These are phyloP conservation scores for Mycena olivaceomarginata DNA, from an alignment of 768 basidiomycete genomes.

Conservation along the genomic window DNA sequence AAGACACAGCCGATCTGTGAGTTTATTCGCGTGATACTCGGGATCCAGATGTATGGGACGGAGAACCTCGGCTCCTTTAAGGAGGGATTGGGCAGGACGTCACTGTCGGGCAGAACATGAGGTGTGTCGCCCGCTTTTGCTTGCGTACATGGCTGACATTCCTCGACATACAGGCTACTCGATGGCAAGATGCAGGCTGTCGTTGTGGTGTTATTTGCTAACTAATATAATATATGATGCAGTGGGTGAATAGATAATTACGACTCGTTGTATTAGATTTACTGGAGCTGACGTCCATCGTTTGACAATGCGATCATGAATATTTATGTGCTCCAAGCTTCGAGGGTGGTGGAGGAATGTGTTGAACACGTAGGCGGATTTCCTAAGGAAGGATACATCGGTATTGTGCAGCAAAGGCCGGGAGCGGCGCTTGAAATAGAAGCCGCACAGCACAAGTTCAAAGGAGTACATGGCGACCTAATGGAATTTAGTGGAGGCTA, in stretches of 20 bases:
- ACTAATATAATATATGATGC: neutral
- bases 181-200: conserved; percentile 5
- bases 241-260: neutral
- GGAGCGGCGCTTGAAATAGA: neutral
- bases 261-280: neutral
- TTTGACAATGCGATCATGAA: neutral
- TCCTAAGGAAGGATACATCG: too few species aligned
- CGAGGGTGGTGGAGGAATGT: too few species aligned
- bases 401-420: neutral
- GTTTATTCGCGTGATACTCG: conserved; percentile 1
- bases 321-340: too few species aligned
- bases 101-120: neutral
- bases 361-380: too few species aligned
- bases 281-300: neutral
- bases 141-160: neutral
- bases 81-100: neutral
- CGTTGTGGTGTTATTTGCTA: neutral
- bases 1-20: neutral
- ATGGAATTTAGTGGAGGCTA: too few species aligned
- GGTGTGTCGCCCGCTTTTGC: neutral
- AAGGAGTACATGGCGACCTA: conserved; percentile 10
- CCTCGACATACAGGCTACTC: neutral
- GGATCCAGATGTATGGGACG: neutral
- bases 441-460: neutral
- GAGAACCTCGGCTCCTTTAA: neutral